Conservation (phyloP, 2,329 filamentous ascomycete species). For the Neofusicoccum parvum region DNA sequence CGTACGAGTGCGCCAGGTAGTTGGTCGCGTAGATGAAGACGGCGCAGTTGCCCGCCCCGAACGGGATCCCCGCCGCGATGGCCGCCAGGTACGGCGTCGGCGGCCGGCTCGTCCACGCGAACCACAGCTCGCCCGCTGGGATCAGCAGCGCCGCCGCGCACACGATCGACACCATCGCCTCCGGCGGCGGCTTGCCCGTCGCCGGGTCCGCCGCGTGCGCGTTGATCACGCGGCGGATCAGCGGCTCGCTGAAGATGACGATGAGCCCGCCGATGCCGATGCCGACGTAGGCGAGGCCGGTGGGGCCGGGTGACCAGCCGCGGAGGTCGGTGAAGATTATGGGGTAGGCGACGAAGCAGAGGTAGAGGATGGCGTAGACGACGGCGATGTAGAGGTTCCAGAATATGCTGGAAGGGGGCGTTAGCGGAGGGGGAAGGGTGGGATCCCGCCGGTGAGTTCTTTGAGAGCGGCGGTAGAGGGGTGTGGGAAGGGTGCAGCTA, state of each 20-base stretch:
- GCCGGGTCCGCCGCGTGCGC: conserved; percentile 71
- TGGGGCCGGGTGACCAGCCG: conserved; percentile 73
- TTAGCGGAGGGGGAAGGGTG: background rate
- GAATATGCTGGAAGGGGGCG: conserved; percentile 59
- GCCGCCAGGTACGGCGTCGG: conserved; percentile 86
- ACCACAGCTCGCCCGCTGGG: conserved; percentile 72
- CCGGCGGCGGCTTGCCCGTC: conserved; percentile 73
- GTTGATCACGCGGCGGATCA: conserved; percentile 78
- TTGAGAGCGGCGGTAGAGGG: too few relatives aligned
- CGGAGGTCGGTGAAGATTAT: conserved; percentile 76
- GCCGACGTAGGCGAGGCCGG: conserved; percentile 78
- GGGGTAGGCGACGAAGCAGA: conserved; percentile 89
- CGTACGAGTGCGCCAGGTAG: conserved; percentile 77
- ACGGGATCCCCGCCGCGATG: conserved; percentile 76
- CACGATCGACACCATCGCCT: conserved; percentile 79
- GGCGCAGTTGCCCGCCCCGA: conserved; percentile 74
- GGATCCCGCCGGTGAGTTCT: too few relatives aligned
- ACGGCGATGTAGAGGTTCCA: conserved; percentile 73
- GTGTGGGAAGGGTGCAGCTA: background rate
- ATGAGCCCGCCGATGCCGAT: conserved; percentile 60
- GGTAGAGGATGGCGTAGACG: conserved; percentile 83
- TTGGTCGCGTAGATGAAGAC: conserved; percentile 83
- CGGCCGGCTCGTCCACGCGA: conserved; percentile 46
- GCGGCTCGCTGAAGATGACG: conserved; percentile 47
- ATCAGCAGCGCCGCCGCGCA: conserved; percentile 75